Percentiles rank a stretch among this genome's conserved stretches.
Conservation (phyloP, 495 filamentous ascomycete species). For the Tuber calosporum region DNA sequence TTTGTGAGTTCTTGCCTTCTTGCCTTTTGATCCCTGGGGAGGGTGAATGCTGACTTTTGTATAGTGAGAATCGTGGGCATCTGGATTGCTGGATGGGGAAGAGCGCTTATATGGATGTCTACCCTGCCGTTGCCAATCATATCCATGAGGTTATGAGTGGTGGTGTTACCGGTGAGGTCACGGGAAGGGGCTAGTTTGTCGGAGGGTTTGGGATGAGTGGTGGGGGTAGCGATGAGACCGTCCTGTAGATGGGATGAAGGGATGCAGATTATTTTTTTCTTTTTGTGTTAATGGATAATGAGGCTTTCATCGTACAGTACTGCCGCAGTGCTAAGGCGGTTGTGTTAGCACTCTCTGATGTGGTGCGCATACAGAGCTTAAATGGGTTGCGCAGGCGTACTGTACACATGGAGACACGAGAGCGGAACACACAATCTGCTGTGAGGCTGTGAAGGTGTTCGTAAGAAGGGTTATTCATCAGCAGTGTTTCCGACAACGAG, state of each 20-base stretch:
- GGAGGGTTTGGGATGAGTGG: background rate
- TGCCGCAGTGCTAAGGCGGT: too few relatives aligned
- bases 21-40: background rate
- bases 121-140: slow-evolving; percentile 53
- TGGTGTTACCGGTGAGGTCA: background rate
- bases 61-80: slow-evolving; percentile 55
- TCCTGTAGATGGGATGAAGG: background rate
- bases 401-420: too few relatives aligned
- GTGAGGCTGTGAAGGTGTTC: too few relatives aligned
- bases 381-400: too few relatives aligned
- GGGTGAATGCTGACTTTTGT: background rate
- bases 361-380: too few relatives aligned
- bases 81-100: slow-evolving; percentile 62
- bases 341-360: too few relatives aligned
- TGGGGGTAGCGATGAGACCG: background rate
- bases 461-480: too few relatives aligned
- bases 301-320: background rate
- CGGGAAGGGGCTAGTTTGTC: background rate
- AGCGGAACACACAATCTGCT: too few relatives aligned
- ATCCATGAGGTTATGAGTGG: slow-evolving; percentile 46
- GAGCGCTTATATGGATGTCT: slow-evolving; percentile 57
- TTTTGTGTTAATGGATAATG: background rate
- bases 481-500: too few relatives aligned
- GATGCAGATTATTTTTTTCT: background rate
- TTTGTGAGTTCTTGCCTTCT: slow-evolving; percentile 39